These are phyloP conservation scores for Penicillium crustosum DNA, from an alignment of 2,329 filamentous ascomycete genomes.

Conservation along the genomic window DNA sequence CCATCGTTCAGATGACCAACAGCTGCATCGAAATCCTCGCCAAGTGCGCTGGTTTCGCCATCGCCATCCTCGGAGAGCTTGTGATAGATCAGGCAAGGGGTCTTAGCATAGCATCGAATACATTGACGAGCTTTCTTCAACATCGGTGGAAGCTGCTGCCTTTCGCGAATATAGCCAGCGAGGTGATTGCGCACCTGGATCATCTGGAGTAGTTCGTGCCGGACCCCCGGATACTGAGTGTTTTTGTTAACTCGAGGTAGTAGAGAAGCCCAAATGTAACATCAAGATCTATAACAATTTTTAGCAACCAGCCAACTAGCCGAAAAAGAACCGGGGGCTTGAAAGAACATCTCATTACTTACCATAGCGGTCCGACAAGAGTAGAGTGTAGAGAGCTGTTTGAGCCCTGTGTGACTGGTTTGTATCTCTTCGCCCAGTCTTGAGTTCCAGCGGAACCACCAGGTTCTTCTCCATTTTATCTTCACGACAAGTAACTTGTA, in stretches of 20 bases:
- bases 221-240: constrained; percentile 80
- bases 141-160: constrained; percentile 81
- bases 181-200: constrained; percentile 92
- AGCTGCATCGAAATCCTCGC: constrained; percentile 76
- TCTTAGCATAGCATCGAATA: constrained; percentile 84
- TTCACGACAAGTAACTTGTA: constrained; percentile 80
- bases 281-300: constrained; percentile 65
- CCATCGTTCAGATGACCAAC: constrained; percentile 72
- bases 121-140: constrained; percentile 79
- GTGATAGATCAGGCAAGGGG: constrained; percentile 89
- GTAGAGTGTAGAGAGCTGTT: constrained; percentile 87
- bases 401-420: constrained; percentile 85
- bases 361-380: constrained; percentile 88
- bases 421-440: constrained; percentile 79
- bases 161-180: constrained; percentile 78
- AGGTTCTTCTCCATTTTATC: constrained; percentile 65
- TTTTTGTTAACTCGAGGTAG: constrained; percentile 89
- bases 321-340: neutral
- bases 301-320: constrained; percentile 15
- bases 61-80: constrained; percentile 82
- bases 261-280: constrained; percentile 89
- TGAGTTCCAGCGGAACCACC: constrained; percentile 91
- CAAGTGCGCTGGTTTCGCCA: constrained; percentile 76
- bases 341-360: constrained; percentile 21
- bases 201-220: constrained; percentile 91